These are phyloP conservation scores for Aspergillus nomiae DNA, from an alignment of 2,329 filamentous ascomycete genomes.

Conservation along the genomic window DNA sequence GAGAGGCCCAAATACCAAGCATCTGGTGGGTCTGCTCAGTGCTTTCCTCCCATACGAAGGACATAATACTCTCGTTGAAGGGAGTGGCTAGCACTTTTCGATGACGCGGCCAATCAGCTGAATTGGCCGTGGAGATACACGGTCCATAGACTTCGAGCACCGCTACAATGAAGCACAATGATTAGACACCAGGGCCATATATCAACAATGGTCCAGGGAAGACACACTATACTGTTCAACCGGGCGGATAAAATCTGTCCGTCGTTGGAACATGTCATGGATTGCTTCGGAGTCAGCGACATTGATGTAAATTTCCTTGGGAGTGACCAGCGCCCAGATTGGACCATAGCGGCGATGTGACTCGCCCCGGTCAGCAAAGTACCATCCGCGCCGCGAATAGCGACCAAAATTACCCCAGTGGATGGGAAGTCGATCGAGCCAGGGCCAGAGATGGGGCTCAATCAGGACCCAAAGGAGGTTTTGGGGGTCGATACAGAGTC, in stretches of 20 bases:
- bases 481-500: conserved; percentile 2
- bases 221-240: conserved; percentile 5
- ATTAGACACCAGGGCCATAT: background rate
- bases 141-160: conserved; percentile 8
- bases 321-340: conserved; percentile 8
- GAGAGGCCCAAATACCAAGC: background rate
- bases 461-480: conserved; percentile 1
- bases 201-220: background rate
- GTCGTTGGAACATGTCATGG: conserved; percentile 2
- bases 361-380: conserved; percentile 5
- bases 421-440: conserved; percentile 5
- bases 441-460: conserved; percentile 2
- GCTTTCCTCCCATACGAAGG: conserved; percentile 8
- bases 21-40: conserved; percentile 4
- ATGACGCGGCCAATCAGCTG: conserved; percentile 6
- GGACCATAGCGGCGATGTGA: conserved; percentile 4
- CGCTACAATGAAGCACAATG: background rate
- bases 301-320: conserved; percentile 4
- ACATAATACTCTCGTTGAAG: conserved; percentile 6
- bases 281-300: conserved; percentile 2
- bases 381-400: conserved; percentile 7
- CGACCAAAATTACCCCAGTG: conserved; percentile 8
- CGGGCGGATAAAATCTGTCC: conserved; percentile 6
- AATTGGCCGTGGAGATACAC: conserved; percentile 7
- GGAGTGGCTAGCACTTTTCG: conserved; percentile 6